A percentile compares a stretch with the other conserved stretches of the same genome.
phyloP scores from a whole-genome alignment of 1,284 basidiomycete species.

The Cutaneotrichosporon cavernicola region DNA sequence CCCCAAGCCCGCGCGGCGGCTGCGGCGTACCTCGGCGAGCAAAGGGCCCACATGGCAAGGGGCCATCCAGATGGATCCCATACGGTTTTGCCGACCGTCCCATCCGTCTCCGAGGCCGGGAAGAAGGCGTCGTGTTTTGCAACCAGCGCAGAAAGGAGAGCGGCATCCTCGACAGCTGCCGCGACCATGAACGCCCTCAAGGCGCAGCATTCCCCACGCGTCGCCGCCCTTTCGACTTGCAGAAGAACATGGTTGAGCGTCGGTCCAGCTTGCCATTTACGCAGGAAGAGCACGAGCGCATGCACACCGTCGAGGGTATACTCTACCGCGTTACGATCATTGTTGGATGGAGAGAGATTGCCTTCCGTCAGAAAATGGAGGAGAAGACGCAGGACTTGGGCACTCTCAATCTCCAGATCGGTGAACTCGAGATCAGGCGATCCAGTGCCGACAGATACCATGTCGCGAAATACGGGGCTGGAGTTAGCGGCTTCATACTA shows the following conservation, averaged over 20 bases:
- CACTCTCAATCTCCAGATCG: conserved; percentile 4
- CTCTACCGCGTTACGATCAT: background rate
- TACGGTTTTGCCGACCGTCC: background rate
- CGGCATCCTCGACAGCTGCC: background rate
- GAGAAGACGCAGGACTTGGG: background rate
- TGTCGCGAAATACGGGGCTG: conserved; percentile 16
- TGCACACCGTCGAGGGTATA: background rate
- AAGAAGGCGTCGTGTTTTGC: conserved; percentile 8
- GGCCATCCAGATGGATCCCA: background rate
- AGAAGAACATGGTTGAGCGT: background rate
- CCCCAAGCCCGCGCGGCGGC: background rate
- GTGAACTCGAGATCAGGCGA: background rate
- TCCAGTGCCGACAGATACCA: no score
- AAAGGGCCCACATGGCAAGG: background rate
- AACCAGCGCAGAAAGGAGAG: background rate
- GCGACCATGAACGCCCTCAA: conserved; percentile 3
- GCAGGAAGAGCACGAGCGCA: conserved; percentile 2
- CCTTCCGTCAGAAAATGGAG: background rate
- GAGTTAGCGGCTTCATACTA: background rate
- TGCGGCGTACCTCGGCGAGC: background rate
- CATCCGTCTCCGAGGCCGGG: background rate
- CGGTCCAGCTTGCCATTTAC: background rate
- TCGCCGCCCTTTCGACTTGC: background rate
- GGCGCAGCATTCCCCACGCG: background rate
- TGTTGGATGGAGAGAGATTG: background rate